Base-by-base conservation (phyloP, 257 asterid genomes). In the Petunia axillaris region DNA sequence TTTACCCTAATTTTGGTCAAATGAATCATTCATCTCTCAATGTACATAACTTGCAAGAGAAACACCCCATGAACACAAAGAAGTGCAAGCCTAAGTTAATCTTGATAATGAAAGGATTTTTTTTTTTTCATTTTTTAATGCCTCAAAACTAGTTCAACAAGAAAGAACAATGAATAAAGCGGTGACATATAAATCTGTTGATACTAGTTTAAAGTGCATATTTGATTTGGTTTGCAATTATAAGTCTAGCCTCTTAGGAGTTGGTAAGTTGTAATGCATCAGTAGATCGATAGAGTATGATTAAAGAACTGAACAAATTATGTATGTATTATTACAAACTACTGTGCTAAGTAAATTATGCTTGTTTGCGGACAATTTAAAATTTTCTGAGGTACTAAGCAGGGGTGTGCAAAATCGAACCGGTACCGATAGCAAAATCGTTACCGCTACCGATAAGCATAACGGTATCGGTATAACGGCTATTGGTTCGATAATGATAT, bases 81-180 rank as follows among this genome's bases (percentile, higher is more conserved):
- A 70, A 71, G 13, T 48, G 4, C 60, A 71, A 71, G 14, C 13
- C 60, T 46, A 36, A 73, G 46, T 35, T 35, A 73, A 48, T 50
- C 62, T 73, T 50, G 62, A 35, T 10, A 70, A 46, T 46, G 77
- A 25, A 25, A 50, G 44, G 35, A 48, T 25, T 63, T 35, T 48
- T 48, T 10, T 71, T 58, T 2, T 71, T 25, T 68, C 43, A 6
- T 43, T 71, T 2, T 36, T 71, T 6, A 35, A 25, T 10, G 62
- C 44, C 62, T 71, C 76, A 11, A 50, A 73, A 73, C 43, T 73
- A 73, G 78, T 50, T 73, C 78, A 73, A 50, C 78, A 11, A 73
- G 46, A 73, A 73, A 50, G 25, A 73, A 52, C 62, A 73, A 50
- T 50, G 1, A 73, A 50, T 48, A 50, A 50, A 73, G 62, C 36